Conservation (phyloP, 148 eudicot genomes). For the Persicaria tinctoria region DNA sequence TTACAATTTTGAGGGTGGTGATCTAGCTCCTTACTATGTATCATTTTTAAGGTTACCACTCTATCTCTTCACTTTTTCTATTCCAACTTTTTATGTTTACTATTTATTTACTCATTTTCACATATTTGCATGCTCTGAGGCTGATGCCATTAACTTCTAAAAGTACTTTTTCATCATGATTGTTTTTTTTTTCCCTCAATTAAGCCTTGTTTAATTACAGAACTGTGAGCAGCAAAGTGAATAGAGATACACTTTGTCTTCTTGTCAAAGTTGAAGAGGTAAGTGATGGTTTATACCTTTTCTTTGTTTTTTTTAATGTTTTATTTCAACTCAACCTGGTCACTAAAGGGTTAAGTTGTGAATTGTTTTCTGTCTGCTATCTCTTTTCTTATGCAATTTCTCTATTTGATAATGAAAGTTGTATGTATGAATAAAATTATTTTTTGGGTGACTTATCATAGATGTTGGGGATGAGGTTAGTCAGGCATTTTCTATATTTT, state of each 20-base stretch:
- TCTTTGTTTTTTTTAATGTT: neutral
- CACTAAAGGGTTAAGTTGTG: neutral
- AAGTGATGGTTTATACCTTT: slow-evolving; percentile 7
- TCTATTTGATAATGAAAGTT: neutral
- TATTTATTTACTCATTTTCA: neutral
- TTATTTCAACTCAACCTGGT: neutral
- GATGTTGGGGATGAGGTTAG: too few species aligned
- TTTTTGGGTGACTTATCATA: too few species aligned
- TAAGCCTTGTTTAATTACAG: slow-evolving; percentile 19
- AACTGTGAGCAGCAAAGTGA: slow-evolving; percentile 42
- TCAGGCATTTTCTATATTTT: too few species aligned
- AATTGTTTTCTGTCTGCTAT: neutral
- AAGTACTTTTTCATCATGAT: neutral
- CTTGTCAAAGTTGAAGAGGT: slow-evolving; percentile 56
- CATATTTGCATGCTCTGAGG: neutral
- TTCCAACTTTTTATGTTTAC: neutral
- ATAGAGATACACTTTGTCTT: slow-evolving; percentile 43
- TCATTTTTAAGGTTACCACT: slow-evolving; percentile 42
- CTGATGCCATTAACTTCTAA: neutral
- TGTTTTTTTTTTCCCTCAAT: neutral
- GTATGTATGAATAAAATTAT: neutral
- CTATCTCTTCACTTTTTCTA: slow-evolving; percentile 10
- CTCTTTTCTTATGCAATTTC: neutral
- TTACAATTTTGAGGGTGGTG: slow-evolving; percentile 39
- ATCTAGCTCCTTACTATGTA: slow-evolving; percentile 42